Evolutionary conservation across 164 flowering plant species (phyloP), one percentile per base, ranked within the genome.

Genomic region (Cinnamomum micranthum): DNA sequence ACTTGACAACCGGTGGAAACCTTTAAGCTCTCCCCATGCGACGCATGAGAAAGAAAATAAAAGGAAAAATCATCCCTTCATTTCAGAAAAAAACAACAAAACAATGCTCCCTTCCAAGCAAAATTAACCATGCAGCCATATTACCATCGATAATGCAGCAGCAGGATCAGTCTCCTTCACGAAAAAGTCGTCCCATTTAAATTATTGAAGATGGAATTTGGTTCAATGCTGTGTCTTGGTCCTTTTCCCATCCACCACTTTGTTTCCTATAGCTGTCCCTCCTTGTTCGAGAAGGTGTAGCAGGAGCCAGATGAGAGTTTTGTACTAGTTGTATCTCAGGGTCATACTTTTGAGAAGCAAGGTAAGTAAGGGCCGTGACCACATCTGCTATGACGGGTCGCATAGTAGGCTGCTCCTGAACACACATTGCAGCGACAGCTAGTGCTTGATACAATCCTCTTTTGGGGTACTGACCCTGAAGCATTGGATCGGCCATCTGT

Each of bases 361-460:
- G 95, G 74, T 91, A 93, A 55, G 77, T 71, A 24, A 93, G 83
- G 75, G 95, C 97, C 2, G 98, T 93, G 59, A 93, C 98, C 3
- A 93, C 97, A 78, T 93, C 98, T 27, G 92, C 92, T 59, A 93
- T 90, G 50, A 84, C 74, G 17, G 97, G 98, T 17, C 97, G 86
- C 91, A 88, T 83, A 70, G 82, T 85, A 11, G 98, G 94, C 78
- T 93, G 92, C 76, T 93, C 97, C 77, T 90, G 97, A 47, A 93
- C 97, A 78, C 98, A 91, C 97, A 93, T 93, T 27, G 93, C 95
- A 22, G 98, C 98, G 74, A 93, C 86, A 69, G 95, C 95, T 73
- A 93, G 92, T n/a, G 97, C 98, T 84, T 93, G 97, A 75, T 89
- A 93, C 75, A 93, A 76, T 31, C 95, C 95, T 70, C 96, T 85